These are phyloP conservation scores for Pseudocercospora cruenta DNA, from an alignment of 2,329 filamentous ascomycete genomes.

Conservation along the genomic window DNA sequence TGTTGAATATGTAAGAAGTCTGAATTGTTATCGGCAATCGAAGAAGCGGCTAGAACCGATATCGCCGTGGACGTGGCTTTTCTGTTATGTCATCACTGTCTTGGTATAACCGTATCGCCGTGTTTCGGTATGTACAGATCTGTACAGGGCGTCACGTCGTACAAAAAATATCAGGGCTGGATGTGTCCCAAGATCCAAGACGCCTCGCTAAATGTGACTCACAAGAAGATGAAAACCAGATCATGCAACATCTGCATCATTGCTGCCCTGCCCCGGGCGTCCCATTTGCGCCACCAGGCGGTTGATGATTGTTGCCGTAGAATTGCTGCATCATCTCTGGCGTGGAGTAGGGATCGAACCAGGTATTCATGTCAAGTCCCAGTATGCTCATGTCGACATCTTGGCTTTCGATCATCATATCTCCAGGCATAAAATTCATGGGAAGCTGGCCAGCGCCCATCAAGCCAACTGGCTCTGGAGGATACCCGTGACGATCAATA, in stretches of 20 bases:
- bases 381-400: conserved; percentile 75
- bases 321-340: conserved; percentile 30
- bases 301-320: conserved; percentile 25
- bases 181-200: conserved; percentile 1
- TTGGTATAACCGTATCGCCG: background rate
- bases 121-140: conserved; percentile 9
- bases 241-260: background rate
- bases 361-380: conserved; percentile 71
- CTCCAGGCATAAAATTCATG: conserved; percentile 40
- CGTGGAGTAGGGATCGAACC: conserved; percentile 71
- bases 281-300: conserved; percentile 12
- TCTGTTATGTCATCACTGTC: conserved; percentile 9
- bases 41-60: background rate
- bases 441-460: conserved; percentile 13
- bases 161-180: background rate
- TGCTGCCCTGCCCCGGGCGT: conserved; percentile 11
- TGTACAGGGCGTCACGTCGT: conserved; percentile 13
- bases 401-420: conserved; percentile 74
- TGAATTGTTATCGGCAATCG: background rate
- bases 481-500: background rate
- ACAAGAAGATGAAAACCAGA: background rate
- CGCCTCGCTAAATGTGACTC: conserved; percentile 13
- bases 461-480: conserved; percentile 6
- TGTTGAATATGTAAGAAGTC: background rate
- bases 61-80: background rate